Evolutionary conservation across 2,329 filamentous ascomycete genomes (phyloP).

Genomic region (Zymoseptoria passerinii): DNA sequence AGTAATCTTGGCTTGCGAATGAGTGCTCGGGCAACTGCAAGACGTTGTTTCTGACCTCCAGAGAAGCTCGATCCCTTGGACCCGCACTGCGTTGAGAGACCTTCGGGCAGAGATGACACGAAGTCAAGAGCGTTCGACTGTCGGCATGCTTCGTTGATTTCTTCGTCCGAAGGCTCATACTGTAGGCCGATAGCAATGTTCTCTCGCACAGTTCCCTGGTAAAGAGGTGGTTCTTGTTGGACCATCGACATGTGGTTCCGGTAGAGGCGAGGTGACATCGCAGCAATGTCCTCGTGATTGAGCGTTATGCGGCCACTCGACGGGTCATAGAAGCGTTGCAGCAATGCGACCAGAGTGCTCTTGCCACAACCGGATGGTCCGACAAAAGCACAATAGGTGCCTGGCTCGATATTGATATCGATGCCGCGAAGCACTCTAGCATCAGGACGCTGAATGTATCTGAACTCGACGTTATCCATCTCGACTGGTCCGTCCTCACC

Average conservation of each 20-base stretch:
- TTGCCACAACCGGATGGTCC: constrained; percentile 44
- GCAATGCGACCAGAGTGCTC: constrained; percentile 38
- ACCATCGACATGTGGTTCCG: constrained; percentile 60
- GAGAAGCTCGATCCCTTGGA: constrained; percentile 43
- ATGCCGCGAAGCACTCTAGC: constrained; percentile 24
- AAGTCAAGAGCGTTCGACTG: constrained; percentile 48
- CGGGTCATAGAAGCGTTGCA: constrained; percentile 42
- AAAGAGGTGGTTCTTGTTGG: constrained; percentile 65
- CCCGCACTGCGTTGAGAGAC: constrained; percentile 42
- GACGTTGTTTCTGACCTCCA: constrained; percentile 49
- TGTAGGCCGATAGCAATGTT: constrained; percentile 41
- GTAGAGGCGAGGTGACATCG: constrained; percentile 54
- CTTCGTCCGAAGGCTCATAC: constrained; percentile 31
- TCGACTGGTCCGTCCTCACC: constrained; percentile 16
- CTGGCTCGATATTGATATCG: constrained; percentile 25
- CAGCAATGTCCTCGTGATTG: constrained; percentile 52
- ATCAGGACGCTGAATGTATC: constrained; percentile 21
- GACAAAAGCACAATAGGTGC: constrained; percentile 40
- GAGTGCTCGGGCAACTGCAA: constrained; percentile 49
- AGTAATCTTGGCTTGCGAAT: constrained; percentile 46
- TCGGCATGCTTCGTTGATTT: constrained; percentile 40
- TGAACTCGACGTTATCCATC: constrained; percentile 24
- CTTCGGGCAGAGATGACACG: constrained; percentile 44
- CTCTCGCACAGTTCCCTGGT: constrained; percentile 60
- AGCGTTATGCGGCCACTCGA: constrained; percentile 33